Percentiles rank a stretch among this genome's conserved stretches.
Evolutionary conservation across 169 alveolate genomes (phyloP).

Genomic region (Cryptosporidium canis): DNA sequence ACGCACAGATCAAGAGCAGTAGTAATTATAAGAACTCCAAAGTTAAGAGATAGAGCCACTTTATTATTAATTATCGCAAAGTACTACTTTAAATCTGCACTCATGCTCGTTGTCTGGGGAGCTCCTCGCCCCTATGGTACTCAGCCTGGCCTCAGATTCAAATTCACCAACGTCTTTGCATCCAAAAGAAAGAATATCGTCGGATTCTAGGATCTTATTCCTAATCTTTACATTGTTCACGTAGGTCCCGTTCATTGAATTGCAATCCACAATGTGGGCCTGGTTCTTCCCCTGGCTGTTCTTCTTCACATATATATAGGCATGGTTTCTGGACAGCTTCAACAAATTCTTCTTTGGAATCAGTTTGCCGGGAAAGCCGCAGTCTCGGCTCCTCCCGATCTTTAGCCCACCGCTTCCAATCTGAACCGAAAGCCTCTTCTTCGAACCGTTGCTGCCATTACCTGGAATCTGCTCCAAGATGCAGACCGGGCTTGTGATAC

Average conservation of each 20-base stretch:
- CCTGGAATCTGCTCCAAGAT: constrained; percentile 20
- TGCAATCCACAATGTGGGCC: constrained; percentile 25
- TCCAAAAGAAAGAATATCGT: constrained; percentile 48
- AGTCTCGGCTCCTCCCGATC: constrained; percentile 48
- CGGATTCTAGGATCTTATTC: not conserved
- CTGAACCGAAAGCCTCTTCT: not conserved
- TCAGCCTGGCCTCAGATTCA: not conserved
- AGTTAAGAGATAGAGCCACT: not conserved
- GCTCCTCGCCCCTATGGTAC: no score
- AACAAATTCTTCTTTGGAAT: not conserved
- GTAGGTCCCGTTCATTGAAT: constrained; percentile 47
- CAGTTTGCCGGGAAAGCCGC: constrained; percentile 31
- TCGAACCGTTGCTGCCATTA: not conserved
- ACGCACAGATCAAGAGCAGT: constrained; percentile 71
- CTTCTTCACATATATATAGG: constrained; percentile 39
- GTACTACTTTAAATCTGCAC: not conserved
- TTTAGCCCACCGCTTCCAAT: constrained; percentile 36
- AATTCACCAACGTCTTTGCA: not conserved
- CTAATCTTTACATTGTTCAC: constrained; percentile 39
- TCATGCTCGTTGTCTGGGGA: not conserved
- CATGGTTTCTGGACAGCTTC: constrained; percentile 53
- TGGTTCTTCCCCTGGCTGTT: not conserved
- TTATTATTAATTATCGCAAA: not conserved
- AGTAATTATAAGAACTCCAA: constrained; percentile 34
- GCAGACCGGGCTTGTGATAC: not conserved